Conservation (phyloP, 2,329 filamentous ascomycete genomes). For the Xylaria sp. region DNA sequence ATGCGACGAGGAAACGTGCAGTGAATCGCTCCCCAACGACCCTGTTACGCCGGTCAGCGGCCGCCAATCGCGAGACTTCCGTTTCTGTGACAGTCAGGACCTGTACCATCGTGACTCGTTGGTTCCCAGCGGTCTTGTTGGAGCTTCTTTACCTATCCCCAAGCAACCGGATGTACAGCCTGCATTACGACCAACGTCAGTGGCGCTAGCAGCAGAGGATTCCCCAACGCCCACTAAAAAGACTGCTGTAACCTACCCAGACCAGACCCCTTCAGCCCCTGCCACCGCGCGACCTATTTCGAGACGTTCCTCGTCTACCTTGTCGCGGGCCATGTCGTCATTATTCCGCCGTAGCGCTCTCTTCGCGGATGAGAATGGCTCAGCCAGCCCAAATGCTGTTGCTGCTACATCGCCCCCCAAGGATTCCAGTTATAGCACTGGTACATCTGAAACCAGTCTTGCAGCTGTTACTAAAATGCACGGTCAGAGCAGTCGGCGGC, state of each 20-base stretch:
- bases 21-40: constrained; percentile 66
- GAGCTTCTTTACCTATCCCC: constrained; percentile 38
- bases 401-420: constrained; percentile 40
- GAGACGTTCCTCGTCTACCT: constrained; percentile 43
- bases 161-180: constrained; percentile 40
- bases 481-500: constrained; percentile 43
- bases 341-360: constrained; percentile 46
- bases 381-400: constrained; percentile 13
- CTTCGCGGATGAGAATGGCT: constrained; percentile 44
- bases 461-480: constrained; percentile 41
- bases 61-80: constrained; percentile 67
- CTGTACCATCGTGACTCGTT: constrained; percentile 45
- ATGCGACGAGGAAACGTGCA: constrained; percentile 68
- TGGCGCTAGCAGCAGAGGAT: constrained; percentile 20
- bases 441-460: constrained; percentile 43
- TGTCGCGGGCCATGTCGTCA: constrained; percentile 46
- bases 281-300: constrained; percentile 34
- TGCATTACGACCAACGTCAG: constrained; percentile 29
- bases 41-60: constrained; percentile 71
- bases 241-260: constrained; percentile 30
- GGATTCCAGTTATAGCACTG: constrained; percentile 44
- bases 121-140: constrained; percentile 40
- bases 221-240: constrained; percentile 32
- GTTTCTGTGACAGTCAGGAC: constrained; percentile 56
- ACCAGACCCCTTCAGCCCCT: constrained; percentile 37